Evolutionary conservation across 805 yeast species (phyloP).

Genomic region (Lipomyces chichibuensis): DNA sequence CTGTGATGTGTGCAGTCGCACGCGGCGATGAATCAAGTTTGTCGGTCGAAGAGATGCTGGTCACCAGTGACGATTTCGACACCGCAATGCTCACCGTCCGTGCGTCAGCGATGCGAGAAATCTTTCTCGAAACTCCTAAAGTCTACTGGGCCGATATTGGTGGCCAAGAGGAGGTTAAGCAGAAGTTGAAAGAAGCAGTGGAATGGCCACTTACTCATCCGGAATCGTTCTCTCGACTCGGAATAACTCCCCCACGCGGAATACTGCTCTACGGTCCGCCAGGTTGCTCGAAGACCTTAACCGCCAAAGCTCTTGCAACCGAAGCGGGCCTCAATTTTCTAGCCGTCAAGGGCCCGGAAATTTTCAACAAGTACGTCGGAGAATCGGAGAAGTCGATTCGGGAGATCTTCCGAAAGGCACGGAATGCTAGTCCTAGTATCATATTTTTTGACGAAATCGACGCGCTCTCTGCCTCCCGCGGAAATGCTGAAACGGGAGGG

Average conservation of each 20-base stretch:
- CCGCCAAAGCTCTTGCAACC: conserved; percentile 93
- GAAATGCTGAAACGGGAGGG: conserved; percentile 60
- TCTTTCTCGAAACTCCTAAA: conserved; percentile 86
- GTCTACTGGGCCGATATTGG: conserved; percentile 95
- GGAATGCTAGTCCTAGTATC: conserved; percentile 93
- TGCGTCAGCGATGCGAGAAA: conserved; percentile 97
- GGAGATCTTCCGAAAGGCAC: conserved; percentile 87
- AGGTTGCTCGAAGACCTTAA: conserved; percentile 93
- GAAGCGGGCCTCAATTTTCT: conserved; percentile 92
- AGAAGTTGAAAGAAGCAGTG: conserved; percentile 83
- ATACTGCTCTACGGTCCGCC: conserved; percentile 95
- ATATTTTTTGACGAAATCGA: conserved; percentile 97
- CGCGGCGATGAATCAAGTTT: conserved; percentile 51
- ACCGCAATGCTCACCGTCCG: conserved; percentile 75
- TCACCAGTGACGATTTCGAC: conserved; percentile 63
- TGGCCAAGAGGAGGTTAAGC: conserved; percentile 84
- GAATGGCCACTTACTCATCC: conserved; percentile 86
- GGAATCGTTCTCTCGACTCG: conserved; percentile 72
- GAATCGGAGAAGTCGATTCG: conserved; percentile 93
- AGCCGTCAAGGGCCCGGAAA: conserved; percentile 97
- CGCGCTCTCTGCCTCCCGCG: conserved; percentile 79
- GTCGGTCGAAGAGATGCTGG: conserved; percentile 48
- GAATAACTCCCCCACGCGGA: conserved; percentile 91
- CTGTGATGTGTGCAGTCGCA: conserved; percentile 80
- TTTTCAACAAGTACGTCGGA: conserved; percentile 93